Percentiles rank a stretch among this genome's conserved stretches.
Evolutionary conservation across 73 alveolate species (phyloP).

Genomic region (Tetrahymena malaccensis): DNA sequence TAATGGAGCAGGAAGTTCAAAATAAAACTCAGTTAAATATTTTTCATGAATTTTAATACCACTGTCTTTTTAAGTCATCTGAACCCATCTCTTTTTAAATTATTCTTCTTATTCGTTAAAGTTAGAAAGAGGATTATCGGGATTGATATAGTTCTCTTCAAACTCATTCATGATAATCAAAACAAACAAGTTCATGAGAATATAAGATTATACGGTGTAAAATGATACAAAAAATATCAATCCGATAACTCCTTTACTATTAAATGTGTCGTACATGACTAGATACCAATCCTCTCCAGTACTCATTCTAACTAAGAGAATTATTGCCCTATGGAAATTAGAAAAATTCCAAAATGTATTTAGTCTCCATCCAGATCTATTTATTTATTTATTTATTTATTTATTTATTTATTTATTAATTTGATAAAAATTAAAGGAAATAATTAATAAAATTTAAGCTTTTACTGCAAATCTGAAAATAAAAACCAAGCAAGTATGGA

Average conservation of each 20-base stretch:
- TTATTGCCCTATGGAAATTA: slow-evolving; percentile 60
- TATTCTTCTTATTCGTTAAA: slow-evolving; percentile 65
- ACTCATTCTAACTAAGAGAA: slow-evolving; percentile 65
- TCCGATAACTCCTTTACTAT: neutral
- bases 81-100: slow-evolving; percentile 83
- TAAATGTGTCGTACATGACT: slow-evolving; percentile 55
- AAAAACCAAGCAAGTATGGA: slow-evolving; percentile 90
- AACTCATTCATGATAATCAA: slow-evolving; percentile 89
- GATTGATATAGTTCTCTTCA: slow-evolving; percentile 85
- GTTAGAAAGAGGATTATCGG: slow-evolving; percentile 79
- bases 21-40: slow-evolving; percentile 37
- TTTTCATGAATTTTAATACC: slow-evolving; percentile 51
- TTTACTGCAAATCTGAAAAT: slow-evolving; percentile 31
- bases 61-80: slow-evolving; percentile 40
- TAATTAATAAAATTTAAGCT: neutral
- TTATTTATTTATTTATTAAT: too few relatives aligned
- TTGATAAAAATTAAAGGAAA: too few relatives aligned
- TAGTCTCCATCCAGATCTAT: slow-evolving; percentile 42
- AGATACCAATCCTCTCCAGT: slow-evolving; percentile 87
- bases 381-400: too few relatives aligned
- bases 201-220: neutral
- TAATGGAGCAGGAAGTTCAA: slow-evolving; percentile 45
- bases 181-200: slow-evolving; percentile 56
- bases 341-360: slow-evolving; percentile 64
- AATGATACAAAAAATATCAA: slow-evolving; percentile 4